phyloP scores from a whole-genome alignment of 2,329 filamentous ascomycete genomes.

The Parastagonospora nodorum region DNA sequence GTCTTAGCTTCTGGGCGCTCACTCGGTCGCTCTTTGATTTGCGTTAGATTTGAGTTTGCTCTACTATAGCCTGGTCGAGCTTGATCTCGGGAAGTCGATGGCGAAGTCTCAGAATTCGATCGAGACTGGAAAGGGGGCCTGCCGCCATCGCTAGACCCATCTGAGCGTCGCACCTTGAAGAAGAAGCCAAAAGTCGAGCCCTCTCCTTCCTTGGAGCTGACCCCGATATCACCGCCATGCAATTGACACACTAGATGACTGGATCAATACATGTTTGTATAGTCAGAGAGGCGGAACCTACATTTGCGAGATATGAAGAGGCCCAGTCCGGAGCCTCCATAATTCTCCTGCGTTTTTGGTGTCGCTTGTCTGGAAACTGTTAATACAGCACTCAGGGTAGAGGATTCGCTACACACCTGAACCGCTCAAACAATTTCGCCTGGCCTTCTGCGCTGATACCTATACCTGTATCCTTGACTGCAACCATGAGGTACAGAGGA shows the following conservation, averaged over 20 bases:
- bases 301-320: slow-evolving; percentile 46
- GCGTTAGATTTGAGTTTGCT: slow-evolving; percentile 31
- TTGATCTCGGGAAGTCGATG: slow-evolving; percentile 8
- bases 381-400: not conserved
- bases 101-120: slow-evolving; percentile 26
- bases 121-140: slow-evolving; percentile 32
- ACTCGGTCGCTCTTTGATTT: slow-evolving; percentile 28
- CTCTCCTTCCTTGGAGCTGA: slow-evolving; percentile 41
- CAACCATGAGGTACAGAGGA: slow-evolving; percentile 50
- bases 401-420: slow-evolving; percentile 34
- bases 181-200: slow-evolving; percentile 47
- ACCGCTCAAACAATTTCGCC: slow-evolving; percentile 50
- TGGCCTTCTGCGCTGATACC: slow-evolving; percentile 50
- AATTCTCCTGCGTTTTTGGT: slow-evolving; percentile 48
- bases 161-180: slow-evolving; percentile 41
- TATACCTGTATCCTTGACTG: slow-evolving; percentile 51
- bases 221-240: slow-evolving; percentile 46
- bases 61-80: slow-evolving; percentile 34
- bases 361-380: slow-evolving; percentile 36
- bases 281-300: slow-evolving; percentile 9
- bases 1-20: slow-evolving; percentile 17
- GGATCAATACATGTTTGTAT: not conserved
- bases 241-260: slow-evolving; percentile 37
- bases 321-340: slow-evolving; percentile 49
- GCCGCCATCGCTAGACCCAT: slow-evolving; percentile 24